Conservation (phyloP, 441 rosid genomes). For the Raphanus hybrid region DNA sequence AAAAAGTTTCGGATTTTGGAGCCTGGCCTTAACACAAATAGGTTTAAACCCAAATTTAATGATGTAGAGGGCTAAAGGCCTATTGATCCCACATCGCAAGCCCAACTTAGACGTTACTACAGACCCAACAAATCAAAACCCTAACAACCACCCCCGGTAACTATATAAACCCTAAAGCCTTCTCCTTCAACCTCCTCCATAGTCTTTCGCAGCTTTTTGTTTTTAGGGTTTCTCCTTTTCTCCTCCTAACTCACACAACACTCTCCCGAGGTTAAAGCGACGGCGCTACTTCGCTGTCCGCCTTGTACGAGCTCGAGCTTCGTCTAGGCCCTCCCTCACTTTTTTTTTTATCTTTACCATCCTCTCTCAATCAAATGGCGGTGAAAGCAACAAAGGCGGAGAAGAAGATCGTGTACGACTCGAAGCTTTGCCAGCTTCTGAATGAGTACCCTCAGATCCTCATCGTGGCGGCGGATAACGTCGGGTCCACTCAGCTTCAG, state of each 20-base stretch:
- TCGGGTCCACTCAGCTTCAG: slow-evolving; percentile 95
- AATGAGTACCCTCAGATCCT: slow-evolving; percentile 85
- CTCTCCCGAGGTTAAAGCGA: slow-evolving; percentile 77
- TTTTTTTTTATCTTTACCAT: neutral
- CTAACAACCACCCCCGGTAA: neutral
- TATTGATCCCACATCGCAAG: neutral
- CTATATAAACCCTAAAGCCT: slow-evolving; percentile 26
- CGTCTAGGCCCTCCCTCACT: slow-evolving; percentile 92
- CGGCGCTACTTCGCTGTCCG: slow-evolving; percentile 72
- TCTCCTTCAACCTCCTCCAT: neutral
- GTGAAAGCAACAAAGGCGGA: slow-evolving; percentile 71
- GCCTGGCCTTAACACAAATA: too few relatives aligned
- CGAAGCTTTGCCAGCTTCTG: slow-evolving; percentile 76
- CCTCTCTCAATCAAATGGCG: slow-evolving; percentile 41
- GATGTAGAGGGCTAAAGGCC: neutral
- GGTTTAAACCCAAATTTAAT: neutral
- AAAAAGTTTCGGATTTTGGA: too few relatives aligned
- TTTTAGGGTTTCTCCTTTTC: neutral
- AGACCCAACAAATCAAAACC: slow-evolving; percentile 1
- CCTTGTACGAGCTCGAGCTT: slow-evolving; percentile 73
- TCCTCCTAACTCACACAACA: neutral
- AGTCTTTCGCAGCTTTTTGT: slow-evolving; percentile 1
- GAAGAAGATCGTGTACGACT: slow-evolving; percentile 85
- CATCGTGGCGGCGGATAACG: slow-evolving; percentile 88
- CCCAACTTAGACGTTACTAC: neutral